Base-by-base conservation (phyloP, 2,329 filamentous ascomycete genomes). In the Ceratocystis colombiana region DNA sequence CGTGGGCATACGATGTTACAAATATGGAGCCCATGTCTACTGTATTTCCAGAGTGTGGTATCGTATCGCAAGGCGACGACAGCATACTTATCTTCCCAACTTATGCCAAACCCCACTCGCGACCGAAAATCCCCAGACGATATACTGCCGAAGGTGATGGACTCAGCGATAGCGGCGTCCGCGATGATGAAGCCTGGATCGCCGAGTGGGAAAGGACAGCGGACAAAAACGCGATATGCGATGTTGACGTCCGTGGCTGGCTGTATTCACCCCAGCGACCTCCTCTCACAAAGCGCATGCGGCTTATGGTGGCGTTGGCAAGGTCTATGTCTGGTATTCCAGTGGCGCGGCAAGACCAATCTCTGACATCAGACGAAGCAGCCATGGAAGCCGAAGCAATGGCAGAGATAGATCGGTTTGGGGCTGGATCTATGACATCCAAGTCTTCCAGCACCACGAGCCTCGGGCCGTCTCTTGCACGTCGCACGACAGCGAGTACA, bases 71-170 rank as follows among this genome's bases (percentile, higher is more conserved):
- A 68, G 92, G 90, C 12, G 84, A 90, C 68, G 91, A 96, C 74
- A 90, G 97, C 77, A 90, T 99, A 86, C 84, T 99, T 8, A 74
- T 99, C 28, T 99, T 99, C 71, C 94, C 94, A 0, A 96, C 90
- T 64, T 99, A 99, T 74, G 90, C 90, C 7, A 86, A 92, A 72
- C 81, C 81, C 68, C 88, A 95, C 73, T 53, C 64, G 17, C 61
- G 53, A 28, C 48, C 57, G 48, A 37, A 22, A 33, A 7, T 28
- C 8, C 28, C 66, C 1, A 45, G 63, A 10, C 20, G 45, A 37
- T 68, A 66, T 45, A 66, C 41, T 5, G 50, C 33, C 2, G 59
- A 64, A 5, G 61, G 61, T 25, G 73, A 76, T 66, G 72, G 77
- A 69, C 71, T 76, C 68, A 66, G 71, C 33, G 70, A 74, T 17